Percentiles rank a stretch among this genome's conserved stretches.
Conservation (phyloP, 257 asterid genomes). For the Gardenia jasminoides region DNA sequence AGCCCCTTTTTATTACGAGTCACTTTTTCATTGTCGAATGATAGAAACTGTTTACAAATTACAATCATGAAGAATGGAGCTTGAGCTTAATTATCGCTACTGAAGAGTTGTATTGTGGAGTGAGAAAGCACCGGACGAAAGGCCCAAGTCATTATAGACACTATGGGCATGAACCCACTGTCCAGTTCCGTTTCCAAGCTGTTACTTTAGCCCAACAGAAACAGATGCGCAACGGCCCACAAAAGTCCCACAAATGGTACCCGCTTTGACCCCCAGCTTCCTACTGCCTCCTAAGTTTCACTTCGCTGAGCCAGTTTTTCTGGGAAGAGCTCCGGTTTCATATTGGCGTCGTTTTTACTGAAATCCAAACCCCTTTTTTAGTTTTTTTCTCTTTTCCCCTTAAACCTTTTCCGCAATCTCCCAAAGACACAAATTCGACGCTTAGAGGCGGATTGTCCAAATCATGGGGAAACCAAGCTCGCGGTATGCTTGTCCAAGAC, state of each 20-base stretch:
- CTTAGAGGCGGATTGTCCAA: not conserved
- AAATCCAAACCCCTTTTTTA: not conserved
- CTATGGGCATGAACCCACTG: too few species aligned
- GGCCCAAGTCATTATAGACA: not conserved
- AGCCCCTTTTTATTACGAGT: too few species aligned
- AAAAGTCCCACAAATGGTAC: too few species aligned
- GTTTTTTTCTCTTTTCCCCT: not conserved
- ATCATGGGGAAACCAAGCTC: slow-evolving; percentile 26
- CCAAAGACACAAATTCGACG: not conserved
- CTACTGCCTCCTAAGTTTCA: not conserved
- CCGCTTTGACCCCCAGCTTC: not conserved
- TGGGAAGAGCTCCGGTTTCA: not conserved
- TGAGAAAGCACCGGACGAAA: not conserved
- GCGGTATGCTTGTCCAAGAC: slow-evolving; percentile 1
- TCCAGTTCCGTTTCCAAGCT: too few species aligned
- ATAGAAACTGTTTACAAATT: too few species aligned
- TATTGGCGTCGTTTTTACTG: not conserved
- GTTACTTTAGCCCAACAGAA: not conserved
- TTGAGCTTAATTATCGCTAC: too few species aligned
- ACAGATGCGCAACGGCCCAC: not conserved
- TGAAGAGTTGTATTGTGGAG: not conserved
- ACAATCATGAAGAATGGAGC: too few species aligned
- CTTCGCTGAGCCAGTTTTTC: not conserved
- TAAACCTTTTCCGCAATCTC: not conserved
- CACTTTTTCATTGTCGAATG: too few species aligned